These are phyloP conservation scores for Leccinum disarticulatum DNA, from an alignment of 768 basidiomycete species.

Conservation along the genomic window DNA sequence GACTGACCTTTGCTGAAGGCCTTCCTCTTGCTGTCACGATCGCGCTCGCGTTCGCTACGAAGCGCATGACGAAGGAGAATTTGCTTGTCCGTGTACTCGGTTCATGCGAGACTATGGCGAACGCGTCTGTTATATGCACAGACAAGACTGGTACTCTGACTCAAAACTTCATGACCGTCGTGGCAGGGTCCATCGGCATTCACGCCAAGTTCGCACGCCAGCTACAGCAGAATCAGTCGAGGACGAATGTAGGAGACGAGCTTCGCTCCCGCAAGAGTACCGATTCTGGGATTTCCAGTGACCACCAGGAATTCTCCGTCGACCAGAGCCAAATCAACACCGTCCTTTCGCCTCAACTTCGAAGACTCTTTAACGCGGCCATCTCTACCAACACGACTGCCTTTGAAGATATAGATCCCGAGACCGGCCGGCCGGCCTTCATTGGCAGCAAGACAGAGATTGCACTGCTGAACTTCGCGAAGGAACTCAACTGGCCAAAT, in stretches of 20 bases:
- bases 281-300: slow-evolving; percentile 36
- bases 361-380: slow-evolving; percentile 73
- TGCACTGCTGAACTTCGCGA: slow-evolving; percentile 82
- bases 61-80: slow-evolving; percentile 96
- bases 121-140: slow-evolving; percentile 92
- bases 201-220: slow-evolving; percentile 90
- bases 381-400: slow-evolving; percentile 94
- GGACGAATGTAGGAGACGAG: slow-evolving; percentile 69
- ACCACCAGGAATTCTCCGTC: slow-evolving; percentile 78
- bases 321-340: slow-evolving; percentile 72
- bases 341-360: slow-evolving; percentile 59
- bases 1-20: slow-evolving; percentile 43
- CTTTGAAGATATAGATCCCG: slow-evolving; percentile 76
- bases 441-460: slow-evolving; percentile 96
- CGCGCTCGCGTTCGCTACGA: slow-evolving; percentile 95
- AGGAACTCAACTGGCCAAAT: slow-evolving; percentile 73
- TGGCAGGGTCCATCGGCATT: slow-evolving; percentile 92
- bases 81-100: slow-evolving; percentile 93
- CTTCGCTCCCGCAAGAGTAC: slow-evolving; percentile 33
- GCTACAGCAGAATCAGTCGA: slow-evolving; percentile 66
- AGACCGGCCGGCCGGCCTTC: slow-evolving; percentile 60
- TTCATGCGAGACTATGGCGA: slow-evolving; percentile 98
- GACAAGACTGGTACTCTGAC: slow-evolving; percentile 98
- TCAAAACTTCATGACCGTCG: slow-evolving; percentile 92
- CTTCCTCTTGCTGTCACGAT: slow-evolving; percentile 95